Conservation (phyloP, 805 yeast species). For the Ogataea glucozyma region DNA sequence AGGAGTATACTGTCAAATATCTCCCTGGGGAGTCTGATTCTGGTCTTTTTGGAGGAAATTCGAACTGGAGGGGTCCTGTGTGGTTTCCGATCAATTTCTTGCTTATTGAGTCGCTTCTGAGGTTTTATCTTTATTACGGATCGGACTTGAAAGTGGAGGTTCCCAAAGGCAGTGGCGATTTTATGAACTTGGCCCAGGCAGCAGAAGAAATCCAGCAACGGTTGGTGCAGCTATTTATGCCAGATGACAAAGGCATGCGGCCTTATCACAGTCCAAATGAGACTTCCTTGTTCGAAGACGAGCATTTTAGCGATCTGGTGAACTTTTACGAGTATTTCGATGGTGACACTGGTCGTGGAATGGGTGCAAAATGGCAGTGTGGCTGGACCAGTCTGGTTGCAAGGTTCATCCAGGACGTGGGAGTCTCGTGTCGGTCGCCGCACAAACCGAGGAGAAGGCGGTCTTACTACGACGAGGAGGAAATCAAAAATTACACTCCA, state of each 20-base stretch:
- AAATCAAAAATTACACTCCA: conserved; percentile 46
- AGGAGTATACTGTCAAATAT: conserved; percentile 67
- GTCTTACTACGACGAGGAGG: conserved; percentile 34
- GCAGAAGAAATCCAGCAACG: conserved; percentile 91
- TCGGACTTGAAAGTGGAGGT: conserved; percentile 81
- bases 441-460: conserved; percentile 32
- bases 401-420: conserved; percentile 87
- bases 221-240: conserved; percentile 71
- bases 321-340: conserved; percentile 88
- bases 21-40: conserved; percentile 89
- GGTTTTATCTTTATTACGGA: conserved; percentile 88
- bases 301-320: conserved; percentile 69
- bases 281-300: conserved; percentile 56
- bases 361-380: conserved; percentile 92
- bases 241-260: conserved; percentile 58
- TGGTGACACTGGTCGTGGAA: conserved; percentile 91
- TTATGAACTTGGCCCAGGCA: conserved; percentile 78
- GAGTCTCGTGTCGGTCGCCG: conserved; percentile 64
- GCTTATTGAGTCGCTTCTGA: conserved; percentile 80
- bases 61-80: conserved; percentile 97
- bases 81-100: conserved; percentile 94
- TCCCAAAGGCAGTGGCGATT: conserved; percentile 80
- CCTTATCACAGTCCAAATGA: conserved; percentile 76
- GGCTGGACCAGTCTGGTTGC: conserved; percentile 97
- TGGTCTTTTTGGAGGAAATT: conserved; percentile 94